These are phyloP conservation scores for Cardamine resedifolia DNA, from an alignment of 345 rosid species.

Conservation along the genomic window DNA sequence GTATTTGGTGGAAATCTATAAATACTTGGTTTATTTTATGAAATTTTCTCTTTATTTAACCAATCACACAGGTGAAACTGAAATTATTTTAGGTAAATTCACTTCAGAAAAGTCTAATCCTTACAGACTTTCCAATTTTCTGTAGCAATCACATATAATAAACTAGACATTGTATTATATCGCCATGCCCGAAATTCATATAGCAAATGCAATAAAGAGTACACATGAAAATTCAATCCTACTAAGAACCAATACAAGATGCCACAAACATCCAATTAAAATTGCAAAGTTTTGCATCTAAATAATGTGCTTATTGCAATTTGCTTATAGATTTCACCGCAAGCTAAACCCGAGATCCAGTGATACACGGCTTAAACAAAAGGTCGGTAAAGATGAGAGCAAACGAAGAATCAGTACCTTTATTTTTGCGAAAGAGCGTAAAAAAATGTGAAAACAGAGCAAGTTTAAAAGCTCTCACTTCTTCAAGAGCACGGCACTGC, in stretches of 20 bases:
- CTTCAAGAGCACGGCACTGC: conserved; percentile 75
- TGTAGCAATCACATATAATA: neutral
- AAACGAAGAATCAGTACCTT: conserved; percentile 32
- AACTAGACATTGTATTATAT: neutral
- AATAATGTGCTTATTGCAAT: conserved; percentile 28
- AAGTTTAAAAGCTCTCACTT: conserved; percentile 47
- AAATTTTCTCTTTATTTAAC: no score
- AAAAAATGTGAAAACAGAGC: conserved; percentile 26
- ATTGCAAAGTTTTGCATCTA: conserved; percentile 15
- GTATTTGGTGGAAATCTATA: no score
- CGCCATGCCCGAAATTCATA: conserved; percentile 1
- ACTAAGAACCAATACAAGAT: conserved; percentile 16
- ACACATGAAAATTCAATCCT: neutral
- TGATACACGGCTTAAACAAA: conserved; percentile 19
- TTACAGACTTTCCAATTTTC: neutral
- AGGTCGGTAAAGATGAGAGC: conserved; percentile 6
- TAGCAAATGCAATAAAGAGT: conserved; percentile 19
- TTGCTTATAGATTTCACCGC: conserved; percentile 23
- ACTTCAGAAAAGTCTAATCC: neutral
- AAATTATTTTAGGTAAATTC: neutral
- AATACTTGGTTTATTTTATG: no score
- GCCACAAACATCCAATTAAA: conserved; percentile 31
- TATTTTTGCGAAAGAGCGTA: conserved; percentile 14
- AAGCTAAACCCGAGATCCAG: conserved; percentile 1
- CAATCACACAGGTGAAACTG: neutral